These are phyloP conservation scores for Microbotryomycetes sp. DNA, from an alignment of 1,284 basidiomycete species.

Conservation along the genomic window DNA sequence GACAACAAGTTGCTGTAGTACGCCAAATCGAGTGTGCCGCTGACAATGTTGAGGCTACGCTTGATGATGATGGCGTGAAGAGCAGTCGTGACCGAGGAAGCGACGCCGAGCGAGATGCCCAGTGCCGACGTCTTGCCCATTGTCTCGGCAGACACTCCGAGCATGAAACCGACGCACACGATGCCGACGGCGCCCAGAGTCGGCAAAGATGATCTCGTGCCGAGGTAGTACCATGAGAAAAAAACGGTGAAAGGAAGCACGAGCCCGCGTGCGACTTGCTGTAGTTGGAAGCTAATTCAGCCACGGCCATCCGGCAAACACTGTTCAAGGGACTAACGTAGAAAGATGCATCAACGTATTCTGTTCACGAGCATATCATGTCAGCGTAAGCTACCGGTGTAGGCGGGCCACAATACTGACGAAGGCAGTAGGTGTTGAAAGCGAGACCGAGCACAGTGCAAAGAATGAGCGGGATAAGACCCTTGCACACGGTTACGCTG, in stretches of 20 bases:
- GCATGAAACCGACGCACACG: conserved; percentile 74
- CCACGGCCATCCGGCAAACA: too few species aligned
- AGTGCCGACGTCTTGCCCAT: conserved; percentile 39
- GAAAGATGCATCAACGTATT: conserved; percentile 85
- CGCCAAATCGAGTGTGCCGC: conserved; percentile 65
- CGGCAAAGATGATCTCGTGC: conserved; percentile 36
- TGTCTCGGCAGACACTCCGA: conserved; percentile 53
- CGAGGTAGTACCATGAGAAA: conserved; percentile 64
- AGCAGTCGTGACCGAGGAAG: conserved; percentile 68
- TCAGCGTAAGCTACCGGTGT: conserved; percentile 2
- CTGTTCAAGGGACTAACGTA: conserved; percentile 44
- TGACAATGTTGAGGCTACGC: conserved; percentile 62
- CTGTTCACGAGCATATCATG: too few species aligned
- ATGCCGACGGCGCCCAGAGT: conserved; percentile 60
- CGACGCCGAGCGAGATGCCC: conserved; percentile 66
- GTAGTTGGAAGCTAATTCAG: not conserved
- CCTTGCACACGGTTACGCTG: conserved; percentile 57
- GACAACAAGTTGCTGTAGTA: conserved; percentile 79
- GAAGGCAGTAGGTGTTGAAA: conserved; percentile 77
- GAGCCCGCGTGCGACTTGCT: conserved; percentile 66
- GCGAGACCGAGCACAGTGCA: conserved; percentile 74
- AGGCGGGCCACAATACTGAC: conserved; percentile 9
- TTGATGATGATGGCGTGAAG: conserved; percentile 81
- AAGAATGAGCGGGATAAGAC: conserved; percentile 61
- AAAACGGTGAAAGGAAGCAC: conserved; percentile 75